Base-by-base conservation (phyloP, 163 green algal genomes). In the Scenedesmus sp. region DNA sequence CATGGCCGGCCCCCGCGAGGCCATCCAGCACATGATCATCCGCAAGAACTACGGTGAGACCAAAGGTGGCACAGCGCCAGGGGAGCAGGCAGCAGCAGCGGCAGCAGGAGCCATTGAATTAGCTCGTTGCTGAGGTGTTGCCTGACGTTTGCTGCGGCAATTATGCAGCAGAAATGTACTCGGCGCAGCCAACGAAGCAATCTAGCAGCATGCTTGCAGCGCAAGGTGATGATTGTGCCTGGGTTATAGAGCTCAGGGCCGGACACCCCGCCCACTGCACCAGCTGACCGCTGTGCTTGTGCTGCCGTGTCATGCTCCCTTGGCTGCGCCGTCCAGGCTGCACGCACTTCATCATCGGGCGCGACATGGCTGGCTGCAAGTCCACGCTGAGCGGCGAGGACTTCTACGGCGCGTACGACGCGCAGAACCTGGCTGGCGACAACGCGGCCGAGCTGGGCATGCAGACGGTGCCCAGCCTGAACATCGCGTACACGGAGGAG, bases 1-100 rank as follows among this genome's bases (percentile, higher is more conserved):
- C 96, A 99, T 99, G 98, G 98, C 98, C 0, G 98, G 98, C 9
- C 98, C 98, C 57, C 95, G 98, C 20, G 98, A 99, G 94, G 98
- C 98, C 74, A 99, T 99, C 94, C 98, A 99, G 96, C 98, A 99
- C 96, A 99, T 99, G 97, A 98, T 99, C 94, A 99, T 99, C 94
- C 96, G 98, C 94, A 99, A 99, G 95, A 99, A 99, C 96, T 99
- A 99, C 89, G 98, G 96, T 95, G 87, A 77, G 94, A 20, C n/a
- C 18, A 9, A 20, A 55, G 15, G 9, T 16, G 55, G 54, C 67
- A 59, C 55, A 56, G 15, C 23, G n/a, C n/a, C 0, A 57, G 23
- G 10, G 34, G 66, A 34, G 66, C 66, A 26, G 16, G 70, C 70
- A 79, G 67, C 67, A 34, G 74, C 74, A 10, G 76, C 1, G 8